phyloP scores from a whole-genome alignment of 352 stramenopile genomes.

The Globisporangium megalacanthum region DNA sequence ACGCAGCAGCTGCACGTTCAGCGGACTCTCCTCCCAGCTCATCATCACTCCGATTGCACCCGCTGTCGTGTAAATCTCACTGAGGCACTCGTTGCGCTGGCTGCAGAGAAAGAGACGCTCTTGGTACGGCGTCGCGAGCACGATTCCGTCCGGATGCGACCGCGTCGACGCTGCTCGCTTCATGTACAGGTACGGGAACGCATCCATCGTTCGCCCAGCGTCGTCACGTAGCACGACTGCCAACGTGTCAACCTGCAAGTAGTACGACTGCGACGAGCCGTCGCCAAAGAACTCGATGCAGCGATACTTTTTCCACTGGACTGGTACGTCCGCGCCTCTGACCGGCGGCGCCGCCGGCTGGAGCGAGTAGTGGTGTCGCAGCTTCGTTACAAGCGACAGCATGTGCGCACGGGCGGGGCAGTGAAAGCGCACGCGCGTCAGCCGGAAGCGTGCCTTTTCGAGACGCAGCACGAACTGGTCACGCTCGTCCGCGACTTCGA shows the following conservation, averaged over 20 bases:
- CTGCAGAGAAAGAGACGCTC: conserved; percentile 64
- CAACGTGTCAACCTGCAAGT: conserved; percentile 41
- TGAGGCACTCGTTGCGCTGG: conserved; percentile 52
- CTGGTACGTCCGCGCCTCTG: conserved; percentile 1
- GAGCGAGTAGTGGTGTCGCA: conserved; percentile 39
- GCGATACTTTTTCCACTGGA: conserved; percentile 31
- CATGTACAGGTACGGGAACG: conserved; percentile 54
- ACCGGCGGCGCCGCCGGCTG: conserved; percentile 23
- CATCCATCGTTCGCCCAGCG: conserved; percentile 29
- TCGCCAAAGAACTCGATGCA: conserved; percentile 72
- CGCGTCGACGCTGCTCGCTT: conserved; percentile 33
- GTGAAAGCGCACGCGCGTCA: conserved; percentile 45
- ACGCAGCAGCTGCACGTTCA: conserved; percentile 48
- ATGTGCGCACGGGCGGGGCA: conserved; percentile 52
- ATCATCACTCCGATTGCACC: conserved; percentile 38
- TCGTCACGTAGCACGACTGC: conserved; percentile 57
- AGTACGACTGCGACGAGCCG: conserved; percentile 42
- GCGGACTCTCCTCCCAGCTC: conserved; percentile 26
- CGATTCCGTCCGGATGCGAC: conserved; percentile 46
- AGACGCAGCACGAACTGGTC: conserved; percentile 59
- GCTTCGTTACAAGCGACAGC: conserved; percentile 38
- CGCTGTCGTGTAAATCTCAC: conserved; percentile 44
- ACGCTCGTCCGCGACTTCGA: conserved; percentile 30
- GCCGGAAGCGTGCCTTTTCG: conserved; percentile 58
- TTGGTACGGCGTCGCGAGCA: conserved; percentile 55